phyloP scores from a whole-genome alignment of 805 yeast species.

The Brettanomyces nanus region DNA sequence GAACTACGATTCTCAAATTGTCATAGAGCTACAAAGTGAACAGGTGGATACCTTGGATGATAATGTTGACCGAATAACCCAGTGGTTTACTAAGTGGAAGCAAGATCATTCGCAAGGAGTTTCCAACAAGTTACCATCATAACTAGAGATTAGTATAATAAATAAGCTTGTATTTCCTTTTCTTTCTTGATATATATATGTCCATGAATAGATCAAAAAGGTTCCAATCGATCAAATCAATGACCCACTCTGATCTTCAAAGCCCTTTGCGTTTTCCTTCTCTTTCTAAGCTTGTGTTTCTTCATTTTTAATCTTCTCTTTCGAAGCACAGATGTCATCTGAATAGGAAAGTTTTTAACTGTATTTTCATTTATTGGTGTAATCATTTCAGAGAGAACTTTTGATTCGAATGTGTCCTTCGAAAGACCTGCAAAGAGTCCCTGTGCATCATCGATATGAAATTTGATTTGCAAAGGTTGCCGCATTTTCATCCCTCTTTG shows the following conservation, averaged over 20 bases:
- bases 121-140: slow-evolving; percentile 33
- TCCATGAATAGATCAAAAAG: neutral
- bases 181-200: slow-evolving; percentile 2
- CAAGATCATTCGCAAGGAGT: slow-evolving; percentile 57
- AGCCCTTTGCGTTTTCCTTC: slow-evolving; percentile 89
- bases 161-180: neutral
- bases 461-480: neutral
- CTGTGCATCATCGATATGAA: neutral
- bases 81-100: slow-evolving; percentile 75
- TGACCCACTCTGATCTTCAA: slow-evolving; percentile 60
- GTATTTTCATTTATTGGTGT: neutral
- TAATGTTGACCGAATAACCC: slow-evolving; percentile 67
- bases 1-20: slow-evolving; percentile 68
- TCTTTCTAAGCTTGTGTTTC: slow-evolving; percentile 93
- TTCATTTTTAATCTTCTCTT: slow-evolving; percentile 94
- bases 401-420: neutral
- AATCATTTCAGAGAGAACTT: neutral
- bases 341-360: too few relatives aligned
- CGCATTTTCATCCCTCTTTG: neutral
- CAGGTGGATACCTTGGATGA: slow-evolving; percentile 67
- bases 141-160: too few relatives aligned
- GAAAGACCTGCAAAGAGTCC: neutral
- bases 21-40: slow-evolving; percentile 73
- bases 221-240: slow-evolving; percentile 8
- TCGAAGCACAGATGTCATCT: slow-evolving; percentile 65